Evolutionary conservation across 2,329 filamentous ascomycete genomes (phyloP), one percentile per base, ranked within the genome.

Genomic region (Botrytis sinoallii): DNA sequence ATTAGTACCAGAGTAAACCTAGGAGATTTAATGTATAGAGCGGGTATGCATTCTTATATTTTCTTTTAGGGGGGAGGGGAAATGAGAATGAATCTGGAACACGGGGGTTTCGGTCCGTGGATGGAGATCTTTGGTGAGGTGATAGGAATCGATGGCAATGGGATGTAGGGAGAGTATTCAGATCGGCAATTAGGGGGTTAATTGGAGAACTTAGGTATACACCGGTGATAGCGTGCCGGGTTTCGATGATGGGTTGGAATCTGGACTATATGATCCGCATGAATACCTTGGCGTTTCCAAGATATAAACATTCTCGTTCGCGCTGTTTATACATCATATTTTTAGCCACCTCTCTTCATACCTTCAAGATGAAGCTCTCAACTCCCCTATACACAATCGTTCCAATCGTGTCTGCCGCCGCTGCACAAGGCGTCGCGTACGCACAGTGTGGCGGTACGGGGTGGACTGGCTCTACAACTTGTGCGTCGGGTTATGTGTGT

Each of bases 401-500:
- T 5, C 29, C 55, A 2, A 20, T 74, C 6, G 32, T 52, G 52
- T 55, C 42, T 14, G 42, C 59, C 3, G 72, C 44, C 7, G n/a
- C 59, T 20, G 74, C 74, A 4, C 74, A 75, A 38, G 70, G 75
- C 6, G 29, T 48, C n/a, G 67, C 71, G 8, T 76, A 65, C 9
- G 67, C 60, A 25, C 75, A 76, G 40, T 76, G 80, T 74, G 80
- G 80, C 67, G 81, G 81, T 38, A 67, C 65, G 29, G 77, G 77
- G 38, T 83, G 75, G 75, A 78, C 75, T 22, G 81, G 80, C 46
- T 64, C 75, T 5, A 81, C 78, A 8, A 76, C 74, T 55, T 83
- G 81, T 73, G 77, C 79, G 25, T 76, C 79, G 10, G 81, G 81
- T 32, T 81, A 77, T 67, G 74, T 74, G 52, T 83, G 81, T 74